Evolutionary conservation across 371 early-diverging fungal species (phyloP), one percentile per base, ranked within the genome.

Genomic region (Actinomortierella ambigua): DNA sequence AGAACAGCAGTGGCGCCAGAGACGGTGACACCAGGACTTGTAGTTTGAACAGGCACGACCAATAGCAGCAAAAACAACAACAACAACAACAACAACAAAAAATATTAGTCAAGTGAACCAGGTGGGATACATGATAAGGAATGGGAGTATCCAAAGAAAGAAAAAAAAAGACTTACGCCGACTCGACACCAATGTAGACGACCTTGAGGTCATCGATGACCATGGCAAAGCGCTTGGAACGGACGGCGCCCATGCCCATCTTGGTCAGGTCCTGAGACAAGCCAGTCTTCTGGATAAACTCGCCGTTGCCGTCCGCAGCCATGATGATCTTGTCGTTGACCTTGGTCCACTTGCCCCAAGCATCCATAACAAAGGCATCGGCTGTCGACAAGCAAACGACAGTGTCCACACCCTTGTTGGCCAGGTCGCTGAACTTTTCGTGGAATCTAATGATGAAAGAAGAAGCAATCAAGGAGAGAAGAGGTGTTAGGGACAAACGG

Each of bases 291-390:
- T 70, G 66, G 49, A 84, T 75, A 55, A 90, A 88, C 54, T 82
- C 86, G 47, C 81, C 85, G 53, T 85, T 84, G 46, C 83, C 90
- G 57, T 91, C 91, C 47, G 88, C 85, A 28, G 86, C 84, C 86
- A 92, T 85, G 57, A 86, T 75, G 61, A 88, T 76, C 76, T 84
- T 83, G 65, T 82, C 63, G 53, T 82, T 82, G 62, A 75, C 79
- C 24, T 78, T 71, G 57, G 76, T 68, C 51, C 78, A 78, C 70
- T 87, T 84, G 53, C 88, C 93, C 82, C 91, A 93, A 20, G 90
- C 91, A 67, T 88, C 80, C 88, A 89, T 84, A 53, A 91, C 90
- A 71, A 87, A 88, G 26, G 77, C 84, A 75, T 90, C 90, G 53
- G 79, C 78, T 14, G 79, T 75, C 22, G 87, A 77, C 50, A 87